Conservation (phyloP, 768 basidiomycete genomes). For the Lactarius tabidus region DNA sequence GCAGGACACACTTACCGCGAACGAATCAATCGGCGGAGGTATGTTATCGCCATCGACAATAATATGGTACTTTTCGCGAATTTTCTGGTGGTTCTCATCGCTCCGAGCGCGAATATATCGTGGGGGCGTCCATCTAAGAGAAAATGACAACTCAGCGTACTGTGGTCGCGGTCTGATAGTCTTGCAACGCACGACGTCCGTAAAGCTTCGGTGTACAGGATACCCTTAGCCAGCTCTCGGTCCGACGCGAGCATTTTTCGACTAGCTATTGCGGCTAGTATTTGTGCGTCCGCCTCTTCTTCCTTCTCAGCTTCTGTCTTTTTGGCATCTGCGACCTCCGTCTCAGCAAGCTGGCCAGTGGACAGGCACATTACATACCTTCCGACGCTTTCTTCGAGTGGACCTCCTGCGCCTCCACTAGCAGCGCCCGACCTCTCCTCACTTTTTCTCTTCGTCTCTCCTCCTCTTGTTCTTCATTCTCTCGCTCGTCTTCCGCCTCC, state of each 20-base stretch:
- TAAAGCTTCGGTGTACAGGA: slow-evolving; percentile 82
- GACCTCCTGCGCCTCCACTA: slow-evolving; percentile 95
- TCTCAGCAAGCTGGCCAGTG: slow-evolving; percentile 1
- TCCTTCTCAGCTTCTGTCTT: slow-evolving; percentile 85
- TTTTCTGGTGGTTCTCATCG: slow-evolving; percentile 61
- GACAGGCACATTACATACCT: slow-evolving; percentile 42
- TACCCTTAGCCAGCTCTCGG: slow-evolving; percentile 89
- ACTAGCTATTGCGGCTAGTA: slow-evolving; percentile 87
- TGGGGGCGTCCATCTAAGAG: slow-evolving; percentile 80
- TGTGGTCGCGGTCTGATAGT: not conserved
- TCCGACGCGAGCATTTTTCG: slow-evolving; percentile 90
- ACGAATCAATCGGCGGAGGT: slow-evolving; percentile 89
- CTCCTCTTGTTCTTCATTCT: slow-evolving; percentile 77
- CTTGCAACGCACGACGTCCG: slow-evolving; percentile 64
- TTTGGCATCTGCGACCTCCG: slow-evolving; percentile 56
- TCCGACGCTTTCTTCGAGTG: slow-evolving; percentile 78
- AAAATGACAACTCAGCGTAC: not conserved
- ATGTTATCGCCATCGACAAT: slow-evolving; percentile 91
- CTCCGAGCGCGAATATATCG: slow-evolving; percentile 70
- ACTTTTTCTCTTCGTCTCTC: slow-evolving; percentile 69
- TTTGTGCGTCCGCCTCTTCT: slow-evolving; percentile 86
- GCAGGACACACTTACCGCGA: slow-evolving; percentile 48
- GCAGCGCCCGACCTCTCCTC: slow-evolving; percentile 79
- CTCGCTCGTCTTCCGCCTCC: slow-evolving; percentile 57
- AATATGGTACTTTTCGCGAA: slow-evolving; percentile 92